Evolutionary conservation across 2,329 filamentous ascomycete genomes (phyloP), one percentile per base, ranked within the genome.

Genomic region (Hortaea werneckii): DNA sequence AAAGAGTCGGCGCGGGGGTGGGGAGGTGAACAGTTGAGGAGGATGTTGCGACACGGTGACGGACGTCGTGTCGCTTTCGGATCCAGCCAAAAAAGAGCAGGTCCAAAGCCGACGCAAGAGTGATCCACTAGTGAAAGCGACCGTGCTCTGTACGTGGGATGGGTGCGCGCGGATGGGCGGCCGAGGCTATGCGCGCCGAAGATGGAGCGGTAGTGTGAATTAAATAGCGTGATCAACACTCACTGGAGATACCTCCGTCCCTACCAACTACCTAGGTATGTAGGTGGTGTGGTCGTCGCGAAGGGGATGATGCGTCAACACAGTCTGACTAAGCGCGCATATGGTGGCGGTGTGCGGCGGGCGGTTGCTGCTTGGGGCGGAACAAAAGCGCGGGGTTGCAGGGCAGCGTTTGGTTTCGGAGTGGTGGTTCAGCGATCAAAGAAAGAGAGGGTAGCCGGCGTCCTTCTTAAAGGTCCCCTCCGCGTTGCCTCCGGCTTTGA

Each of bases 101-200:
- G 37, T 13, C 20, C 37, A 39, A 20, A 39, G 37, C 8, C 13
- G 37, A 39, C 13, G 37, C 37, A 39, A 39, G 37, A 39, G 35
- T 37, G 45, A 48, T 52, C 42, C 47, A 37, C 47, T 44, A 47
- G 40, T 43, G 43, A 49, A 45, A 49, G 46, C 37, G 43, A 49
- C 43, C 43, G 43, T 45, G 46, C 46, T 38, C 38, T n/a, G n/a
- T 35, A n/a, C n/a, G 32, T n/a, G 32, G 32, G 32, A 35, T 35
- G 32, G 20, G 20, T 44, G 41, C 45, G 30, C 40, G 44, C 30
- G 30, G 44, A 9, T 39, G 29, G 8, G 27, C 12, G 13, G 37
- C 34, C 37, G 39, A 45, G 29, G 47, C 43, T 26, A 12, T 40
- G n/a, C 11, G 20, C 32, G 32, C 32, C 10, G 12, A 37, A 37